Percentiles rank a stretch among this genome's conserved stretches.
These are phyloP conservation scores for Tylopilus plumbeoviolaceoides DNA, from an alignment of 768 basidiomycete genomes.

Conservation along the genomic window DNA sequence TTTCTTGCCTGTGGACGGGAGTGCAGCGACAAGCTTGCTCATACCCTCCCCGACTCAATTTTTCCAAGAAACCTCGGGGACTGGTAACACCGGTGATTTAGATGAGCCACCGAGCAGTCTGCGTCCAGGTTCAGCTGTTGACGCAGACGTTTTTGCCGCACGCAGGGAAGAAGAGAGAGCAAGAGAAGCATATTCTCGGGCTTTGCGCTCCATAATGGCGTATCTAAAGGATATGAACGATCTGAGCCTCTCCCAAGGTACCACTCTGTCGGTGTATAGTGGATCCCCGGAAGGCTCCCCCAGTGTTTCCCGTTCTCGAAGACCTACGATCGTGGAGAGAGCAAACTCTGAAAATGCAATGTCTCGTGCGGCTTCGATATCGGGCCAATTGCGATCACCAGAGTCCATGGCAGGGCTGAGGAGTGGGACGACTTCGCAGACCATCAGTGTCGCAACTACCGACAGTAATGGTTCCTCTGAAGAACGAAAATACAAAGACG, in stretches of 20 bases:
- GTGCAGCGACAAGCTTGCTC: conserved; percentile 54
- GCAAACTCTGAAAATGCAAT: conserved; percentile 45
- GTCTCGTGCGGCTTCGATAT: conserved; percentile 45
- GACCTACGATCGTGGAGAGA: conserved; percentile 63
- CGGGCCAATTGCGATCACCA: conserved; percentile 57
- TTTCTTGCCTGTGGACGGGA: conserved; percentile 81
- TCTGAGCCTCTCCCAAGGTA: conserved; percentile 62
- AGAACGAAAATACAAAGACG: conserved; percentile 89
- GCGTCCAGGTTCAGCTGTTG: conserved; percentile 47
- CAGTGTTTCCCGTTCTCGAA: conserved; percentile 45
- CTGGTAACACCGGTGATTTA: conserved; percentile 33
- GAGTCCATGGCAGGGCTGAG: conserved; percentile 62
- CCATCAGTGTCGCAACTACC: conserved; percentile 67
- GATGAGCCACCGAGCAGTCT: conserved; percentile 25
- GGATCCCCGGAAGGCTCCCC: conserved; percentile 42
- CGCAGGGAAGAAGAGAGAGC: conserved; percentile 69
- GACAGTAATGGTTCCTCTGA: conserved; percentile 72
- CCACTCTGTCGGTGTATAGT: conserved; percentile 57
- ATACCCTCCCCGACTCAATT: conserved; percentile 64
- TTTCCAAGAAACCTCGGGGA: conserved; percentile 46
- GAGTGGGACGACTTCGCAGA: conserved; percentile 57
- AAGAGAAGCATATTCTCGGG: conserved; percentile 70
- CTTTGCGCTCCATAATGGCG: conserved; percentile 89
- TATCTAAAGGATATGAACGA: conserved; percentile 97
- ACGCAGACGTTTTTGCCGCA: conserved; percentile 37